Conservation (phyloP, 441 rosid genomes). For the Raphanus hybrid region DNA sequence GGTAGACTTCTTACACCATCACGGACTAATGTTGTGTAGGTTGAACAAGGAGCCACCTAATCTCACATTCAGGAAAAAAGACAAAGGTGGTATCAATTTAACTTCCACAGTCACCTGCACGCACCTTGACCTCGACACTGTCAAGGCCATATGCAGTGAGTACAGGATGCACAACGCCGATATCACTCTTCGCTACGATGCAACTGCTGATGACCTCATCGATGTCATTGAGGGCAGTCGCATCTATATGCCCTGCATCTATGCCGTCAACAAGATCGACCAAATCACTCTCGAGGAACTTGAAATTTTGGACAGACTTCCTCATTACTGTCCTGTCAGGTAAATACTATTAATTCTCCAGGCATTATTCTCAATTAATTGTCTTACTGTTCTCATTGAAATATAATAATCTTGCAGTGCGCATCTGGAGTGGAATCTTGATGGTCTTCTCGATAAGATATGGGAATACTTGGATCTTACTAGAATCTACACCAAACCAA, state of each 20-base stretch:
- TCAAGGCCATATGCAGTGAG: constrained; percentile 96
- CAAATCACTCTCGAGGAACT: constrained; percentile 95
- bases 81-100: constrained; percentile 94
- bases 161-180: constrained; percentile 96
- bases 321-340: constrained; percentile 98
- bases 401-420: constrained; percentile 57
- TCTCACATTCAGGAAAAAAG: constrained; percentile 96
- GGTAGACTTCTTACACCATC: constrained; percentile 4
- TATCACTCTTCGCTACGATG: constrained; percentile 90
- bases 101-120: constrained; percentile 83
- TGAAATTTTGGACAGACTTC: constrained; percentile 94
- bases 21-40: constrained; percentile 50
- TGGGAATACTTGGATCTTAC: constrained; percentile 94
- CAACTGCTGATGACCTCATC: constrained; percentile 97
- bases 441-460: constrained; percentile 86
- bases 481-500: constrained; percentile 94
- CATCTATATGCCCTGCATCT: constrained; percentile 95
- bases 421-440: constrained; percentile 97
- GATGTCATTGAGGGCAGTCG: constrained; percentile 98
- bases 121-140: constrained; percentile 93
- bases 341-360: constrained; percentile 26
- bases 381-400: background rate
- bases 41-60: constrained; percentile 99
- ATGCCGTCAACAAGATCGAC: constrained; percentile 92
- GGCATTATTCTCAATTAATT: background rate